phyloP scores from a whole-genome alignment of 805 yeast genomes.

The Candida broadrunensis region DNA sequence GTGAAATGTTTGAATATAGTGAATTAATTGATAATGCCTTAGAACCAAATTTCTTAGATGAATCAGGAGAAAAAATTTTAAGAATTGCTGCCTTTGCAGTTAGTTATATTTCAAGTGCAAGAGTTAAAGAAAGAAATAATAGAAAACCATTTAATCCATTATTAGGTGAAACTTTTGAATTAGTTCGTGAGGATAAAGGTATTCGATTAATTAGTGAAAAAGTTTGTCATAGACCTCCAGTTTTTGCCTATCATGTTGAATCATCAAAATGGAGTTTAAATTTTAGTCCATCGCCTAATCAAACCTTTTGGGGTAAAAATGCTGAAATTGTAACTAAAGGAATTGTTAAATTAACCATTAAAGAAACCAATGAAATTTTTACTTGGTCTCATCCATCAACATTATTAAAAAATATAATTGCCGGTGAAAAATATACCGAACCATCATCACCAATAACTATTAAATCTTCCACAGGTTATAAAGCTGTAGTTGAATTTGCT shows the following conservation, averaged over 20 bases:
- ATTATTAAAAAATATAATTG: slow-evolving; percentile 78
- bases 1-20: slow-evolving; percentile 79
- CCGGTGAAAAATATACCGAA: slow-evolving; percentile 93
- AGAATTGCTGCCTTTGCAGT: slow-evolving; percentile 81
- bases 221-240: slow-evolving; percentile 82
- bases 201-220: slow-evolving; percentile 78
- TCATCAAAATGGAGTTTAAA: slow-evolving; percentile 65
- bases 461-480: slow-evolving; percentile 63
- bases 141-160: slow-evolving; percentile 95
- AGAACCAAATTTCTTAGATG: slow-evolving; percentile 36
- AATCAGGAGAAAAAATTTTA: slow-evolving; percentile 57
- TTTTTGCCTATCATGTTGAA: slow-evolving; percentile 80
- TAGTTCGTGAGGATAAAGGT: slow-evolving; percentile 80
- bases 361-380: slow-evolving; percentile 65
- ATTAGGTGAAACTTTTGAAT: slow-evolving; percentile 89
- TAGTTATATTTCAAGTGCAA: slow-evolving; percentile 63
- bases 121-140: slow-evolving; percentile 70
- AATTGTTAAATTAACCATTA: slow-evolving; percentile 52
- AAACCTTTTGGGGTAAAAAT: slow-evolving; percentile 94
- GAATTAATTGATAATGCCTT: slow-evolving; percentile 62
- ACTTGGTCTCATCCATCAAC: slow-evolving; percentile 84
- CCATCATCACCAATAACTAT: slow-evolving; percentile 71
- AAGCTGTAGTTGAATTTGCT: slow-evolving; percentile 72
- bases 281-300: slow-evolving; percentile 69
- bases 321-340: slow-evolving; percentile 82